Evolutionary conservation across 306 rosid genomes (phyloP), one percentile per base, ranked within the genome.

Genomic region (Pterocarpus santalinus): DNA sequence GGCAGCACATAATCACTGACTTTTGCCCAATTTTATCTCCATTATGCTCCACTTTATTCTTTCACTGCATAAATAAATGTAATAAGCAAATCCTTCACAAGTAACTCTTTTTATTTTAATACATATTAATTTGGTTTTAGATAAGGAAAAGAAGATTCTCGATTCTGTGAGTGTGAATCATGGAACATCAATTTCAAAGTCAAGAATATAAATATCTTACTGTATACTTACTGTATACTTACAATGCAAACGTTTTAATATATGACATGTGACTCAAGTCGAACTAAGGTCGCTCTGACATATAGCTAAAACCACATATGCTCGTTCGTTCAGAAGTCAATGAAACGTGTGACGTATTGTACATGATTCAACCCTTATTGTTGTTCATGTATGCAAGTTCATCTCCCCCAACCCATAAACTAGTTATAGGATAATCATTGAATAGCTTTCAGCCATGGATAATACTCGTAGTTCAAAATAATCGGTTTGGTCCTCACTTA

Each of bases 401-500:
- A 84, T 79, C 70, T 84, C 81, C 81, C 84, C 84, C 70, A 79
- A 53, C 81, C 69, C 69, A 0, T 3, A 73, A 53, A 73, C 3
- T 49, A 30, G 53, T 16, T 5, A 66, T 70, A n/a, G 71, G 83
- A 55, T 65, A 67, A 65, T 66, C 2, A 49, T 64, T 2, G 28
- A 36, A 81, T 67, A 67, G 73, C 78, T 74, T 67, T 67, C 55
- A 73, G 57, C 44, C 4, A 38, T 46, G 67, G 3, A 46, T 79
- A 12, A 65, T 34, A 36, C 10, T 9, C 17, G 11, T 63, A 58
- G 61, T 84, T 84, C 78, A 84, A 84, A 79, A 80, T 74, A 49
- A 49, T 1, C 33, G 57, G 84, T 84, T 84, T 68, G 69, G 84
- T 84, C 87, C 22, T 80, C 73, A 46, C 80, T 85, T 81, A 85